Base-by-base conservation (phyloP, 2,329 filamentous ascomycete species). In the Fusarium torreyae region DNA sequence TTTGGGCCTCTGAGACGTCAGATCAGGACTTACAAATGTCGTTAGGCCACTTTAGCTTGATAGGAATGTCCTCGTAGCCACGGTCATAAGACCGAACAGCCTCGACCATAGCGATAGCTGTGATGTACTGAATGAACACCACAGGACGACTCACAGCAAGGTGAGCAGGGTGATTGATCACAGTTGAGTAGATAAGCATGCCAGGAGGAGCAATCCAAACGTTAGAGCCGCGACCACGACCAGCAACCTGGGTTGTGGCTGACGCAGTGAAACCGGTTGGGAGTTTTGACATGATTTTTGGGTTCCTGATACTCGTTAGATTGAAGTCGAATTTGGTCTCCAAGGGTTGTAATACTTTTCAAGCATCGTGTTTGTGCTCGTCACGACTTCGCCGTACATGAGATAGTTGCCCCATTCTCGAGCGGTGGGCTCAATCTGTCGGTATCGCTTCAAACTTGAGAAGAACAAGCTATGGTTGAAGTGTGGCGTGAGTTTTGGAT, bases 11-110 rank as follows among this genome's bases (percentile, higher is more conserved):
- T 7, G 1, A 22, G 4, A 1, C 3, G 2, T 2, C 7, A 20
- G 3, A 1, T 6, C 9, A 6, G 4, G 7, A 57, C 85, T 78
- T 80, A 90, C 89, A 95, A 56, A 99, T 93, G 76, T 99, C 96
- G 75, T 99, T 99, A 13, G 96, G 96, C 96, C 96, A 99, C 79
- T 99, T 99, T 33, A 99, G 82, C 77, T 92, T 94, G 40, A 99
- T 86, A 1, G 93, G 92, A 6, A 98, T 79, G 0, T 88, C 84
- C 7, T 88, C 85, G 78, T 97, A 98, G 9, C 91, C 93, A 4
- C 81, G 80, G 49, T 91, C 94, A 76, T 98, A 98, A 26, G 85
- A 86, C 68, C 92, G 91, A 66, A 98, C 90, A 0, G 93, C 95
- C 66, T 93, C 88, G 4, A 97, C 91, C 42, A 95, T 92, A 40